Base-by-base conservation (phyloP, 2,329 filamentous ascomycete species). In the Cercospora sesami region DNA sequence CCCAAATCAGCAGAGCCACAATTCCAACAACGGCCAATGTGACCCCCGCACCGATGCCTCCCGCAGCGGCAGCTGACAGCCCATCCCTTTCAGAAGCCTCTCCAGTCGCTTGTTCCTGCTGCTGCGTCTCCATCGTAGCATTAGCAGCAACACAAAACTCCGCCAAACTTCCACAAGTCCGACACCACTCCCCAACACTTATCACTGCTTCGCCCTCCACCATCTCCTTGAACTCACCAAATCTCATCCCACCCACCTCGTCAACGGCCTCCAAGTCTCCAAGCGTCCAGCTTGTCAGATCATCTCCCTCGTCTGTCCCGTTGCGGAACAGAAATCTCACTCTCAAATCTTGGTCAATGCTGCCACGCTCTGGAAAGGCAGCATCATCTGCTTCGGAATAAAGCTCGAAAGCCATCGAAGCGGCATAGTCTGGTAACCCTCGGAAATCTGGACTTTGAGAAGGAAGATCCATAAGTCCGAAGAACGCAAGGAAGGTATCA, bases 291-390 rank as follows among this genome's bases (percentile, higher is more conserved):
- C 80, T 69, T 10, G 77, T 74, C 30, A 81, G 78, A 1, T 73
- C 72, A 33, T 74, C 64, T 16, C 45, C 68, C 21, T 33, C 63
- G n/a, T 31, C 69, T 0, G 85, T 86, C 59, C 84, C 85, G 72
- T 89, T 88, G 71, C 84, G 85, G 76, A 86, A 83, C 65, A 83
- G 78, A 73, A 88, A 86, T 31, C 84, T 82, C 31, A 88, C 82
- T 75, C 78, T 85, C 45, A 89, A 79, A 28, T 87, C 80, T 4
- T 78, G 74, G 0, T 73, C 72, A 14, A 33, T 18, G 28, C n/a
- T 36, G 3, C 12, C 59, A 16, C 5, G n/a, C 26, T 10, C 58
- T 18, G 59, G 59, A 9, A 61, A 48, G 10, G 14, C 39, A 16
- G 60, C 60, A 51, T 60, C 16, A 16, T 63, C 60, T 14, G 53